Evolutionary conservation across 139 green algal genomes (phyloP).

Genomic region (Coelastrella sp.): DNA sequence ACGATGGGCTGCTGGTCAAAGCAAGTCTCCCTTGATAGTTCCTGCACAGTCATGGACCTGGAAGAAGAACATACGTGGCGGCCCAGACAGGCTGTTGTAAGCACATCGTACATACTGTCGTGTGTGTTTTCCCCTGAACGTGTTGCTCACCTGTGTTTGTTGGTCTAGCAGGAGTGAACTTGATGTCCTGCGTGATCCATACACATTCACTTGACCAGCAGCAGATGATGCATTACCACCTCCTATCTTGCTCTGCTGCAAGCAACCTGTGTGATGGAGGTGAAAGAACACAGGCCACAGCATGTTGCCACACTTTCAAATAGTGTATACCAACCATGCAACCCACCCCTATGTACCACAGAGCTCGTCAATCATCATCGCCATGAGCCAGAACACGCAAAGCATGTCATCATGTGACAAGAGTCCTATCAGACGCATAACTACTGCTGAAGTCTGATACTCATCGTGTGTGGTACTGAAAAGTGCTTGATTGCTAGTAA

Average conservation of each 20-base stretch:
- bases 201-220: slow-evolving; percentile 8
- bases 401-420: no score
- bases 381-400: no score
- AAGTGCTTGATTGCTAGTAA: background rate
- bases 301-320: background rate
- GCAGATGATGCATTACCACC: slow-evolving; percentile 27
- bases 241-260: slow-evolving; percentile 49
- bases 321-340: background rate
- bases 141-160: slow-evolving; percentile 40
- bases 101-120: no score
- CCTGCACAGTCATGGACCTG: no score
- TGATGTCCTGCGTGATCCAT: slow-evolving; percentile 50
- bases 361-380: no score
- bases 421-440: no score
- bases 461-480: background rate
- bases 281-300: background rate
- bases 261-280: slow-evolving; percentile 29
- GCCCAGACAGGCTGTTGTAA: no score
- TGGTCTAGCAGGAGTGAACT: slow-evolving; percentile 60
- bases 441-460: background rate
- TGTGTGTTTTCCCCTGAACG: no score
- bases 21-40: no score
- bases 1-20: no score
- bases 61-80: no score
- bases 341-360: background rate